These are phyloP conservation scores for Elasticomyces elasticus DNA, from an alignment of 495 filamentous ascomycete species.

Conservation along the genomic window DNA sequence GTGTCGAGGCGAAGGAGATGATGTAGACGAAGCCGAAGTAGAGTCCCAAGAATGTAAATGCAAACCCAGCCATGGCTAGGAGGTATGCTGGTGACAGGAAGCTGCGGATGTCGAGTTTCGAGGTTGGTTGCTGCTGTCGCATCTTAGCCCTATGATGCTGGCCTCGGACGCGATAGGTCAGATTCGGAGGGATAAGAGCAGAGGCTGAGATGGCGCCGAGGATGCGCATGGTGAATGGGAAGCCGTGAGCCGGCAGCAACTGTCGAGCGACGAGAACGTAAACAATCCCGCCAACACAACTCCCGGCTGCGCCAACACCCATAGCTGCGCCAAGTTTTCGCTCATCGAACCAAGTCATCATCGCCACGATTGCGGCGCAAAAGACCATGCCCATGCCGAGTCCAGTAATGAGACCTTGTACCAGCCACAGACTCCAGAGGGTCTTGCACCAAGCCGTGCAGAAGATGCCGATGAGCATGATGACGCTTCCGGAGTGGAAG, in stretches of 20 bases:
- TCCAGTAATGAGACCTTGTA: constrained; percentile 25
- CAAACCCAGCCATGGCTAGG: constrained; percentile 15
- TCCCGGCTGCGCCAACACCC: constrained; percentile 13
- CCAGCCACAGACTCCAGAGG: constrained; percentile 18
- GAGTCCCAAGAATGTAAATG: constrained; percentile 20
- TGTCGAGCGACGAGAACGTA: constrained; percentile 18
- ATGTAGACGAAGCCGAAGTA: constrained; percentile 21
- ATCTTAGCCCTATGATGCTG: background rate
- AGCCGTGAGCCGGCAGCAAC: constrained; percentile 10
- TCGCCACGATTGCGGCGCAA: constrained; percentile 12
- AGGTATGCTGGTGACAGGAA: constrained; percentile 2
- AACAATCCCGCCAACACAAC: constrained; percentile 22
- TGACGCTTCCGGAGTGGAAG: constrained; percentile 18
- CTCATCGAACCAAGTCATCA: constrained; percentile 23
- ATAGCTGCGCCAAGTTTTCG: constrained; percentile 20
- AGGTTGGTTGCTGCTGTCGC: background rate
- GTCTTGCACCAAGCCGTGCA: constrained; percentile 13
- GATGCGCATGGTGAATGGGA: constrained; percentile 14
- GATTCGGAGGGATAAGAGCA: constrained; percentile 14
- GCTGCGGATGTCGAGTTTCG: background rate
- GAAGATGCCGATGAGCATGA: constrained; percentile 19
- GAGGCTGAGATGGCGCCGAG: constrained; percentile 7
- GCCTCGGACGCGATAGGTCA: constrained; percentile 13
- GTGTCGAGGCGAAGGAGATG: constrained; percentile 18
- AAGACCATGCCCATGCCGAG: constrained; percentile 23